phyloP scores from a whole-genome alignment of 805 yeast species.

The Cyberlindnera euphorbiiphila region DNA sequence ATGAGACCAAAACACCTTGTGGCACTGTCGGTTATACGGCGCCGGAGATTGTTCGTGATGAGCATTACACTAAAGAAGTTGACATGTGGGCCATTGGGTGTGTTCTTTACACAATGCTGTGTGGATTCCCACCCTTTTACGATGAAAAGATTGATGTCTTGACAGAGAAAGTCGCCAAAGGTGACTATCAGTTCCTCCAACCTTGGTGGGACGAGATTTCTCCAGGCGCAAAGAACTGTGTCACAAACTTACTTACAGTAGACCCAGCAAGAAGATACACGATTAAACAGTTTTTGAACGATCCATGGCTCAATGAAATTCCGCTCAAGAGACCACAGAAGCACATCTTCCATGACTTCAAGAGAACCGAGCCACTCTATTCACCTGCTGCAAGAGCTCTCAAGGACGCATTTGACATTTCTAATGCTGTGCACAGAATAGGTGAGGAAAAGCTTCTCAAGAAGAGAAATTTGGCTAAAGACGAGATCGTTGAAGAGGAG shows the following conservation, averaged over 20 bases:
- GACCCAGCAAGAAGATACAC: slow-evolving; percentile 68
- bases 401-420: slow-evolving; percentile 82
- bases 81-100: slow-evolving; percentile 99
- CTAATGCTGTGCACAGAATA: slow-evolving; percentile 76
- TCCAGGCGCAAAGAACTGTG: slow-evolving; percentile 64
- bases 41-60: slow-evolving; percentile 95
- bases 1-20: slow-evolving; percentile 93
- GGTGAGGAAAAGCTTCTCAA: slow-evolving; percentile 26
- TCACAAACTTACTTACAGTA: slow-evolving; percentile 60
- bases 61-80: slow-evolving; percentile 86
- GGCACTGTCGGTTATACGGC: slow-evolving; percentile 99
- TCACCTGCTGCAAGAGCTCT: slow-evolving; percentile 77
- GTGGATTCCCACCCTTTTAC: slow-evolving; percentile 87
- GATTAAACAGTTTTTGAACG: slow-evolving; percentile 59
- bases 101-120: slow-evolving; percentile 84
- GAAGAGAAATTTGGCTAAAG: slow-evolving; percentile 7
- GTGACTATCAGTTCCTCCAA: slow-evolving; percentile 66
- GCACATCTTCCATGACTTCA: slow-evolving; percentile 19
- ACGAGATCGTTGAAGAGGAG: slow-evolving; percentile 26
- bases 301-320: slow-evolving; percentile 57
- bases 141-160: slow-evolving; percentile 63
- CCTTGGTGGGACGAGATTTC: slow-evolving; percentile 92
- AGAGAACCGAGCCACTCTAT: slow-evolving; percentile 33
- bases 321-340: slow-evolving; percentile 25
- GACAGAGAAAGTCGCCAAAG: slow-evolving; percentile 64